A percentile compares a stretch with the other conserved stretches of the same genome.
These are phyloP conservation scores for Russula brevipes DNA, from an alignment of 768 basidiomycete species.

Conservation along the genomic window DNA sequence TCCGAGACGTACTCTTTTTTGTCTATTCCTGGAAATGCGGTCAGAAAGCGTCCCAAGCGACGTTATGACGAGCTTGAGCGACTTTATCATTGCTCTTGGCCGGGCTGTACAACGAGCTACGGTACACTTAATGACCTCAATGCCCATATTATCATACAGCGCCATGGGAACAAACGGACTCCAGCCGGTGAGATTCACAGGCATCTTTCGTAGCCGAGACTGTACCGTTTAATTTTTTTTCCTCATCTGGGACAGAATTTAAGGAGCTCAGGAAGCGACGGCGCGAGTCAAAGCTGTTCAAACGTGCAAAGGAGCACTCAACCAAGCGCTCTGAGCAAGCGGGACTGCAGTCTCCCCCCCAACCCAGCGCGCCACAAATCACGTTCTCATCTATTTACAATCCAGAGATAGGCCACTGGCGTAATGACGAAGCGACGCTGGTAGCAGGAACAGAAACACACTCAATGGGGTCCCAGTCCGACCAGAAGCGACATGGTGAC, in stretches of 20 bases:
- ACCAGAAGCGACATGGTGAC: constrained; percentile 15
- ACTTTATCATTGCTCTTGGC: constrained; percentile 73
- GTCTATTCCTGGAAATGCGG: constrained; percentile 70
- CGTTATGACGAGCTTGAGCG: constrained; percentile 95
- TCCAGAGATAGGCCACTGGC: neutral
- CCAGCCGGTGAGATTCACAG: constrained; percentile 69
- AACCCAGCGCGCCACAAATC: too few relatives aligned
- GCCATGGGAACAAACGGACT: constrained; percentile 85
- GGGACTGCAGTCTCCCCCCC: neutral
- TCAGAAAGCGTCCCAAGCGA: constrained; percentile 79
- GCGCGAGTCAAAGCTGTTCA: constrained; percentile 69
- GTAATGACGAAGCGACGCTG: too few relatives aligned
- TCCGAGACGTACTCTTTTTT: constrained; percentile 79
- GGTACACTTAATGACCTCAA: constrained; percentile 97
- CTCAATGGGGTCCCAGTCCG: too few relatives aligned
- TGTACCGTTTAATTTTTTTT: constrained; percentile 21
- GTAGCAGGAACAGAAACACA: too few relatives aligned
- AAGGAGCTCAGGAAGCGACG: constrained; percentile 96
- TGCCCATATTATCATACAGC: constrained; percentile 97
- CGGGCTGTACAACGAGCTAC: constrained; percentile 68
- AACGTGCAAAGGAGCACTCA: constrained; percentile 11
- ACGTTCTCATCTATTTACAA: too few relatives aligned
- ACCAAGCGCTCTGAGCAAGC: constrained; percentile 7
- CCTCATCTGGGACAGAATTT: constrained; percentile 64
- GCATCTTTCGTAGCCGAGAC: neutral